Conservation (phyloP, 2,329 filamentous ascomycete species). For the Clarireedia monteithiana region DNA sequence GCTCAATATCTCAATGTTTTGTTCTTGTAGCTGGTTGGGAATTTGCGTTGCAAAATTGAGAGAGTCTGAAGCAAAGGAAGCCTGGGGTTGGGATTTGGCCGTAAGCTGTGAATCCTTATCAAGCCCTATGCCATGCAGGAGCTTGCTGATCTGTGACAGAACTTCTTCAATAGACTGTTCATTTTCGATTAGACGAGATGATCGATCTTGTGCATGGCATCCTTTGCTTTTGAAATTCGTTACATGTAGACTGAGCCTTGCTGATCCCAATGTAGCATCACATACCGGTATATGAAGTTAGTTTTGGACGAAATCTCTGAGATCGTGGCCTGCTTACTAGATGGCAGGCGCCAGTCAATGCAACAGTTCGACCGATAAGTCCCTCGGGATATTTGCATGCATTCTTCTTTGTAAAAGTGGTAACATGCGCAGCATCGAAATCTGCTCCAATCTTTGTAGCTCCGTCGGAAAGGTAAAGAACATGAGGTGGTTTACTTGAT, state of each 20-base stretch:
- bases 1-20: background rate
- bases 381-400: background rate
- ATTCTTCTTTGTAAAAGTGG: background rate
- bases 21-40: background rate
- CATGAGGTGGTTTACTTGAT: background rate
- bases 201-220: slow-evolving; percentile 8
- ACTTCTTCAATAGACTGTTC: background rate
- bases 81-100: background rate
- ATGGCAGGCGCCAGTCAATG: slow-evolving; percentile 1
- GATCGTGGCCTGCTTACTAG: too few relatives aligned
- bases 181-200: background rate
- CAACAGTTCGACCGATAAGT: background rate
- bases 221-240: slow-evolving; percentile 4
- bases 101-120: background rate
- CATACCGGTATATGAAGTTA: background rate
- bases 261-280: background rate
- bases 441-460: background rate
- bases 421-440: background rate
- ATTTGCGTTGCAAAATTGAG: slow-evolving; percentile 8
- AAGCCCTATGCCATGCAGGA: background rate
- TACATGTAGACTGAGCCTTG: background rate
- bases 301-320: background rate
- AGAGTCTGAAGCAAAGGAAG: background rate
- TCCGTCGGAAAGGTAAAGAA: background rate
- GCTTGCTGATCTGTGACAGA: background rate